These are phyloP conservation scores for Rhodomyrtus psidioides DNA, from an alignment of 441 rosid genomes.

Conservation along the genomic window DNA sequence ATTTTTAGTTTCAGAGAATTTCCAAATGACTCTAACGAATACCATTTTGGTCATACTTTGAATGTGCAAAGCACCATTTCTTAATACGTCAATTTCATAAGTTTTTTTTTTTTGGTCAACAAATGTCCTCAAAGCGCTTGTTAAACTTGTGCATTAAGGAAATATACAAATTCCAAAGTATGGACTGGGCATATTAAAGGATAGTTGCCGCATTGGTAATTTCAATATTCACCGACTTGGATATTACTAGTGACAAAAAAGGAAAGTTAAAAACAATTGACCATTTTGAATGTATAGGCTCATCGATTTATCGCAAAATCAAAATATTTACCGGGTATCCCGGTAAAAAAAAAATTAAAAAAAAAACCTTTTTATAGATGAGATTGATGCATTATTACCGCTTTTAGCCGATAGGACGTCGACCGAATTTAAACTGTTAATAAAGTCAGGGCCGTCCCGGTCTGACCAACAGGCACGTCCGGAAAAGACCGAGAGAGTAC, in stretches of 20 bases:
- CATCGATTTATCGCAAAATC: background rate
- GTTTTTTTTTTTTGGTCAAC: background rate
- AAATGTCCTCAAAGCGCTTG: background rate
- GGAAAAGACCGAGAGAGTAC: background rate
- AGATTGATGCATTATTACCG: background rate
- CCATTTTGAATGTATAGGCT: background rate
- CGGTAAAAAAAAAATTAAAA: too few relatives aligned
- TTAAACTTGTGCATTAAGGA: too few relatives aligned
- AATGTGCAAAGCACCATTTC: background rate
- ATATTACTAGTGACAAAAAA: background rate
- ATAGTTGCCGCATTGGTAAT: rapidly evolving
- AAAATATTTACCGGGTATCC: background rate
- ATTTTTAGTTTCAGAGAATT: background rate
- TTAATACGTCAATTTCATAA: background rate
- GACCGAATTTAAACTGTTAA: background rate
- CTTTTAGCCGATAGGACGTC: background rate
- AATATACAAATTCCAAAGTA: background rate
- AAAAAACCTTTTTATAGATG: background rate
- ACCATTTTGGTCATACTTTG: background rate
- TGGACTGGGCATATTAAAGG: rapidly evolving
- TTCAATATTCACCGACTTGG: background rate
- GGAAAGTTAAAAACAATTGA: background rate
- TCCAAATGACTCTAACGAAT: background rate
- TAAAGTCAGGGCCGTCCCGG: background rate
- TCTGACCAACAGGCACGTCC: background rate